Conservation (phyloP, 2,329 filamentous ascomycete species). For the Beauveria scarabaeidicola region DNA sequence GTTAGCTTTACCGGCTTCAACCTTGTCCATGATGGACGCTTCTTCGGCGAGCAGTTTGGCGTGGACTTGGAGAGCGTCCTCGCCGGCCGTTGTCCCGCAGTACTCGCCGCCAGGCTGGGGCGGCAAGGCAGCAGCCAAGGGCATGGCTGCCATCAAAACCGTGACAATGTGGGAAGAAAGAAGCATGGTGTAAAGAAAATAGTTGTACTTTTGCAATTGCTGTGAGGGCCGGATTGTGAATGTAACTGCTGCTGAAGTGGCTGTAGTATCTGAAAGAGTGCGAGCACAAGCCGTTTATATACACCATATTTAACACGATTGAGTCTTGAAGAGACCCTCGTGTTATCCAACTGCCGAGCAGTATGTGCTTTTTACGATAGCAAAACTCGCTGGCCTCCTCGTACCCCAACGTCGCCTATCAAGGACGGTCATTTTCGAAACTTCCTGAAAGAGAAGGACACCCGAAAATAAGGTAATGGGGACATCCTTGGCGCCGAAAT, state of each 20-base stretch:
- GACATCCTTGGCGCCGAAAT: background rate
- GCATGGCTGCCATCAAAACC: background rate
- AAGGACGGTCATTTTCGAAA: background rate
- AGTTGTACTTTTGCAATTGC: background rate
- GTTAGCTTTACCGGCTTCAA: background rate
- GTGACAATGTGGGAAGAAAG: background rate
- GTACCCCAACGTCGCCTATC: background rate
- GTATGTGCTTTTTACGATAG: background rate
- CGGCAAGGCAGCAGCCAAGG: background rate
- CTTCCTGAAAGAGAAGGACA: background rate
- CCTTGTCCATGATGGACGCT: background rate
- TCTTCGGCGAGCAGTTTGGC: background rate
- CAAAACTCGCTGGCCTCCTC: background rate
- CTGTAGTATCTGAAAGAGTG: background rate
- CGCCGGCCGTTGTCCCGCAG: background rate
- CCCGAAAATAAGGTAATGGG: background rate
- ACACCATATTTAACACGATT: background rate
- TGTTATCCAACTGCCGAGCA: background rate
- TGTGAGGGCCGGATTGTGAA: background rate
- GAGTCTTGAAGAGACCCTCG: too few species aligned
- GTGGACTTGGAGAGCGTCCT: background rate
- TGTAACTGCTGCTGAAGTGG: background rate
- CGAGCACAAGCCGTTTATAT: background rate
- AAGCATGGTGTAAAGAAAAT: background rate
- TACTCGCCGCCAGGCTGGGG: background rate